Evolutionary conservation across 2,329 filamentous ascomycete species (phyloP).

Genomic region (Cryphonectria nitschkei): DNA sequence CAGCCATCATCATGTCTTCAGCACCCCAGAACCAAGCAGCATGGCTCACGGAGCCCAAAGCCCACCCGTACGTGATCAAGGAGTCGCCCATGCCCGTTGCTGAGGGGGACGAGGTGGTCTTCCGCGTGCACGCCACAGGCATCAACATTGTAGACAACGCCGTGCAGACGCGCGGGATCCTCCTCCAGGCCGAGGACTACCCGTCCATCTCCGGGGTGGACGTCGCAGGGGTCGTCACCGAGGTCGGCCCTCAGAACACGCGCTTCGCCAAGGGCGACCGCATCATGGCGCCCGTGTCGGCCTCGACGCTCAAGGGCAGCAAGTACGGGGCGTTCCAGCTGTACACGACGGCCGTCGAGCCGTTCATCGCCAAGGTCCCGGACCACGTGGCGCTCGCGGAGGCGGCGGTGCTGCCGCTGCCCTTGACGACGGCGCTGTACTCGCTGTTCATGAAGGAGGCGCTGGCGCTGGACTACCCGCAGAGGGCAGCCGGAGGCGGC

Average conservation of each 20-base stretch:
- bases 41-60: neutral
- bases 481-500: too few relatives aligned
- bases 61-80: constrained; percentile 3
- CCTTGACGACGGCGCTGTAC: constrained; percentile 35
- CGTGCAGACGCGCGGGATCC: neutral
- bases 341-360: constrained; percentile 25
- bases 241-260: constrained; percentile 35
- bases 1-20: neutral
- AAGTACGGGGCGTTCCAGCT: constrained; percentile 34
- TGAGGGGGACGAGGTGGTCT: constrained; percentile 18
- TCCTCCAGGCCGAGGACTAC: constrained; percentile 34
- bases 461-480: constrained; percentile 30
- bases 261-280: constrained; percentile 31
- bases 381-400: constrained; percentile 32
- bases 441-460: constrained; percentile 34
- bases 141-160: constrained; percentile 37
- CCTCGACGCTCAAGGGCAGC: neutral
- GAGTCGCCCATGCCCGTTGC: constrained; percentile 1
- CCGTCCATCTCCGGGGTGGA: constrained; percentile 41
- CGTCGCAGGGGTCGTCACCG: constrained; percentile 40
- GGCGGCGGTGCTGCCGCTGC: constrained; percentile 36
- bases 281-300: neutral
- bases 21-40: neutral
- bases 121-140: constrained; percentile 36
- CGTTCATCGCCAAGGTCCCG: constrained; percentile 32